A percentile compares a stretch with the other conserved stretches of the same genome.
Evolutionary conservation across 192 early-diverging fungal genomes (phyloP).

Genomic region (Rhizoclosmatium globosum): DNA sequence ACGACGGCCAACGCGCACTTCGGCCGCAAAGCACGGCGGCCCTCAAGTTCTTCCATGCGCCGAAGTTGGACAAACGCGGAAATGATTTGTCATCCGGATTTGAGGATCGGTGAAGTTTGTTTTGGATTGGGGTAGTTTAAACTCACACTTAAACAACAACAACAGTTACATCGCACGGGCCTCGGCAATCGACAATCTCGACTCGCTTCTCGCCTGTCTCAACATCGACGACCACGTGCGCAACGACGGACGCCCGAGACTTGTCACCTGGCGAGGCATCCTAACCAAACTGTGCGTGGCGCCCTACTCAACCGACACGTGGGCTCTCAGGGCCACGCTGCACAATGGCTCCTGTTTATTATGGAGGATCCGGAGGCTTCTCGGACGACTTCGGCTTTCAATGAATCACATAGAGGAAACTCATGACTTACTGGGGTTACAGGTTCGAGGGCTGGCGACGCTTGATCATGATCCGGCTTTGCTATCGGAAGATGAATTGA

Average conservation of each 20-base stretch:
- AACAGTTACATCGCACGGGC: conserved; percentile 71
- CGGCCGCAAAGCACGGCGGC: conserved; percentile 20
- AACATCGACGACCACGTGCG: conserved; percentile 42
- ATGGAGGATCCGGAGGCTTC: conserved; percentile 67
- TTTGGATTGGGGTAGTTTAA: not conserved
- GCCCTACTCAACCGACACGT: conserved; percentile 83
- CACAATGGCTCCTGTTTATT: conserved; percentile 79
- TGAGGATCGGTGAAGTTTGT: not conserved
- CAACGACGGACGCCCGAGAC: conserved; percentile 2
- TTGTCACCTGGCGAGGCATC: conserved; percentile 76
- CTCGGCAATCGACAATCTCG: conserved; percentile 75
- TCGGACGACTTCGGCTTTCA: conserved; percentile 42
- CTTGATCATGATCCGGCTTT: conserved; percentile 62
- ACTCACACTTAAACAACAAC: conserved; percentile 50
- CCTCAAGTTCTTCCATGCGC: conserved; percentile 33
- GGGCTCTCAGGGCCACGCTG: conserved; percentile 82
- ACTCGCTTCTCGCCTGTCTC: conserved; percentile 69
- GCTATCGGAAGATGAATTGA: conserved; percentile 55
- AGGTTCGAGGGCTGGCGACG: conserved; percentile 84
- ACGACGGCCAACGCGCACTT: conserved; percentile 41
- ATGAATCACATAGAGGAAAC: conserved; percentile 59
- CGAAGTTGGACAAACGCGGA: not conserved
- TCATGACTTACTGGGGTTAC: conserved; percentile 90
- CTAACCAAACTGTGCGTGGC: conserved; percentile 86
- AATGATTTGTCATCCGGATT: conserved; percentile 14